A percentile compares a stretch with the other conserved stretches of the same genome.
Conservation (phyloP, 2,329 filamentous ascomycete genomes). For the Monosporascus sp. region DNA sequence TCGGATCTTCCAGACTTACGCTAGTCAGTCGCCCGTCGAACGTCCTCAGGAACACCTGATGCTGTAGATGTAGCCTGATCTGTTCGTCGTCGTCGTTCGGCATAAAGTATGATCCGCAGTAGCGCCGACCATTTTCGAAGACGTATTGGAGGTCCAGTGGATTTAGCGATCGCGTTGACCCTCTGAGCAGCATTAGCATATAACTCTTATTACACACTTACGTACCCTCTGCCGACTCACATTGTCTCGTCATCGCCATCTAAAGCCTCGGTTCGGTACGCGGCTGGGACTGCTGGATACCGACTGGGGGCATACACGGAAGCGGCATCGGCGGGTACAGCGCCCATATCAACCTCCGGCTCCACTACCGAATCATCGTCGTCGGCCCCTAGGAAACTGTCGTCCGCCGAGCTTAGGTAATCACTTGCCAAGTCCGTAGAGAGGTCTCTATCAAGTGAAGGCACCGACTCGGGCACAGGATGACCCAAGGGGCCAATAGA, state of each 20-base stretch:
- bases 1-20: slow-evolving; percentile 36
- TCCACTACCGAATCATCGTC: slow-evolving; percentile 11
- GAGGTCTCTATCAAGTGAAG: slow-evolving; percentile 19
- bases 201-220: not conserved
- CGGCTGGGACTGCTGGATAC: slow-evolving; percentile 31
- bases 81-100: slow-evolving; percentile 63
- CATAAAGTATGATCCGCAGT: slow-evolving; percentile 59
- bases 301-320: slow-evolving; percentile 39
- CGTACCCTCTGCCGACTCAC: slow-evolving; percentile 30
- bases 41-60: slow-evolving; percentile 56
- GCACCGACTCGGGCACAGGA: slow-evolving; percentile 15
- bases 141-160: slow-evolving; percentile 50
- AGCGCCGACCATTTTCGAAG: slow-evolving; percentile 57
- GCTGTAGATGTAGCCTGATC: slow-evolving; percentile 54
- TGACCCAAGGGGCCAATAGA: slow-evolving; percentile 14
- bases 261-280: slow-evolving; percentile 31
- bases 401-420: slow-evolving; percentile 21
- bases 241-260: slow-evolving; percentile 30
- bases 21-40: slow-evolving; percentile 41
- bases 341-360: slow-evolving; percentile 15
- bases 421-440: slow-evolving; percentile 27
- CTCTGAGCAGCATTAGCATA: slow-evolving; percentile 15
- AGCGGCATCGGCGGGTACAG: slow-evolving; percentile 31
- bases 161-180: slow-evolving; percentile 43
- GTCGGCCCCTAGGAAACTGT: slow-evolving; percentile 17